These are phyloP conservation scores for Hericium rajendrae DNA, from an alignment of 768 basidiomycete genomes.

Conservation along the genomic window DNA sequence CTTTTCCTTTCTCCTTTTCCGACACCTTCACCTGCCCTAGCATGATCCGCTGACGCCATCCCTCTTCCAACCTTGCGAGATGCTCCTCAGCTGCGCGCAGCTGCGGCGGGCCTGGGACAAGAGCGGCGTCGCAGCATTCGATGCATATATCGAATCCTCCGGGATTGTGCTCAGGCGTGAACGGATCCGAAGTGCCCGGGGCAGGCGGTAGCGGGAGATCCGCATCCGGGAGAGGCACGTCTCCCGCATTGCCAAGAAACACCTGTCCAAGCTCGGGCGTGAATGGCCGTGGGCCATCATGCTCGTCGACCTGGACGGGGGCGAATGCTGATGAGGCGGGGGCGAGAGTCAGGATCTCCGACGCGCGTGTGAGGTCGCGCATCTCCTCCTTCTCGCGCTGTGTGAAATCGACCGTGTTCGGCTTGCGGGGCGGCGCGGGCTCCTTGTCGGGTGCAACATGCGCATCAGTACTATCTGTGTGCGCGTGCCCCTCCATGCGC, in stretches of 20 bases:
- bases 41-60: constrained; percentile 31
- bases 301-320: constrained; percentile 19
- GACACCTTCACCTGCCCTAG: constrained; percentile 3
- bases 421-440: constrained; percentile 10
- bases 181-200: constrained; percentile 20
- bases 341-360: constrained; percentile 56
- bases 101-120: constrained; percentile 59
- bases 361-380: constrained; percentile 76
- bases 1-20: constrained; percentile 11
- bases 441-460: constrained; percentile 16
- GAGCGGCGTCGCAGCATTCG: constrained; percentile 77
- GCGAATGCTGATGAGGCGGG: neutral
- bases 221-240: constrained; percentile 40
- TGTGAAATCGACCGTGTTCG: constrained; percentile 73
- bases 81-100: constrained; percentile 72
- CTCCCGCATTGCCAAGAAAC: constrained; percentile 75
- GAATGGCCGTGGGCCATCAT: constrained; percentile 26
- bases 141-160: constrained; percentile 79
- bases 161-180: constrained; percentile 30
- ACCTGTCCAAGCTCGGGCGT: constrained; percentile 48
- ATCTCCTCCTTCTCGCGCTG: constrained; percentile 84
- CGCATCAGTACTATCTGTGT: constrained; percentile 25
- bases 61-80: constrained; percentile 49
- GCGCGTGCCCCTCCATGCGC: constrained; percentile 25
- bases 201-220: neutral